A percentile compares a stretch with the other conserved stretches of the same genome.
Conservation (phyloP, 805 yeast genomes). For the Wickerhamiella domercqiae region DNA sequence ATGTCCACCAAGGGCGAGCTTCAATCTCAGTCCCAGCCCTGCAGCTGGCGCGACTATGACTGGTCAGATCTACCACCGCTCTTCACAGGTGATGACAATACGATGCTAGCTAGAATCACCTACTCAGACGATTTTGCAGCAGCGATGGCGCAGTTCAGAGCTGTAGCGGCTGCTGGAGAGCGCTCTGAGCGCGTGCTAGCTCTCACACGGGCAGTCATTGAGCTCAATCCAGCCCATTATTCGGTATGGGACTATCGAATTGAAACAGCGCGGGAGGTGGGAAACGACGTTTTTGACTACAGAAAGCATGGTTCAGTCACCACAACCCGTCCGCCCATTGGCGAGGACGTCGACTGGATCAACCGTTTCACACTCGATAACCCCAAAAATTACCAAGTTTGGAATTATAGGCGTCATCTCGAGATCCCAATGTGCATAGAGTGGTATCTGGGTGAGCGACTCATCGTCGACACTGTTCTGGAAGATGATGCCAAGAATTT, state of each 20-base stretch:
- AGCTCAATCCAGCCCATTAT: slow-evolving; percentile 73
- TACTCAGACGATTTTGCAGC: slow-evolving; percentile 57
- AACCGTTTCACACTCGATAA: slow-evolving; percentile 57
- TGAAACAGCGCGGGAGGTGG: slow-evolving; percentile 19
- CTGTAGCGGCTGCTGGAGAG: slow-evolving; percentile 44
- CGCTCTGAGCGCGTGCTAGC: slow-evolving; percentile 54
- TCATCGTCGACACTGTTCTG: slow-evolving; percentile 51
- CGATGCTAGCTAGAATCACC: slow-evolving; percentile 25
- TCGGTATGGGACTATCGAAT: slow-evolving; percentile 55
- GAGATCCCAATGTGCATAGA: slow-evolving; percentile 24
- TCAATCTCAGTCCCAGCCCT: neutral
- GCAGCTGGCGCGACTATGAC: slow-evolving; percentile 16
- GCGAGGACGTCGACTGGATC: slow-evolving; percentile 60
- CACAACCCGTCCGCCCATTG: slow-evolving; percentile 12
- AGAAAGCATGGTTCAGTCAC: slow-evolving; percentile 15
- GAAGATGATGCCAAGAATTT: slow-evolving; percentile 77
- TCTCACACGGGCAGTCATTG: slow-evolving; percentile 49
- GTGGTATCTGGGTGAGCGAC: slow-evolving; percentile 38
- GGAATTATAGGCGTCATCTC: slow-evolving; percentile 77
- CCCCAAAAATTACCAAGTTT: slow-evolving; percentile 90
- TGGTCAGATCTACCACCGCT: slow-evolving; percentile 25
- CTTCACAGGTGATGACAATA: slow-evolving; percentile 19
- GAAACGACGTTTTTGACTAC: slow-evolving; percentile 22
- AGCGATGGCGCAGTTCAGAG: slow-evolving; percentile 47
- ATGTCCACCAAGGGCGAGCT: neutral